Evolutionary conservation across 768 basidiomycete species (phyloP).

Genomic region (Nidularia pulvinata): DNA sequence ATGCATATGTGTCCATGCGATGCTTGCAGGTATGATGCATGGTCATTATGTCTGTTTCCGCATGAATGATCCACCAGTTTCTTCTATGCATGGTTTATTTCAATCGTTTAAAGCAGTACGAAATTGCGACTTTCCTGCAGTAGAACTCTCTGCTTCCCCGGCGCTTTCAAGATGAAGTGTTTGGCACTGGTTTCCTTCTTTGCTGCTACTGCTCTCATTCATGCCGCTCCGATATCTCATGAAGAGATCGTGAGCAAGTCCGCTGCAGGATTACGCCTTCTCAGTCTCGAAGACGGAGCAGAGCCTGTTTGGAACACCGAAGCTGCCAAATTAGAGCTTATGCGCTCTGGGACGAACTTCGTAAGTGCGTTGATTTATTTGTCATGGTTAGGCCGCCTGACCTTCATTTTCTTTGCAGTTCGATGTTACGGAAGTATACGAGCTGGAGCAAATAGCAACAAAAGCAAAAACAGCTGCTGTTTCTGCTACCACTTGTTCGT

Average conservation of each 20-base stretch:
- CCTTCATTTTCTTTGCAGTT: slow-evolving; percentile 20
- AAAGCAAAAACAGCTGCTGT: slow-evolving; percentile 9
- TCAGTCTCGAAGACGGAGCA: slow-evolving; percentile 30
- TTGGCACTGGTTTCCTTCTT: slow-evolving; percentile 12
- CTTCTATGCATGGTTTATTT: too few relatives aligned
- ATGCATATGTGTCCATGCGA: too few relatives aligned
- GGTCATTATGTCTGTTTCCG: not conserved
- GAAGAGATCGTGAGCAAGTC: slow-evolving; percentile 29
- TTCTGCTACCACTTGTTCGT: slow-evolving; percentile 23
- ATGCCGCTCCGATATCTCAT: slow-evolving; percentile 25
- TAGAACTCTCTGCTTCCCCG: too few relatives aligned
- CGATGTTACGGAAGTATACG: slow-evolving; percentile 38
- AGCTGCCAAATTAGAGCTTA: slow-evolving; percentile 30
- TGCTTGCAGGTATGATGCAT: too few relatives aligned
- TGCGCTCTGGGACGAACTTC: slow-evolving; percentile 29
- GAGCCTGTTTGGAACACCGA: slow-evolving; percentile 41
- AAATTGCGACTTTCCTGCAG: too few relatives aligned
- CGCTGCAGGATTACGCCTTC: slow-evolving; percentile 28
- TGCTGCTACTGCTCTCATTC: slow-evolving; percentile 18
- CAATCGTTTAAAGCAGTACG: too few relatives aligned
- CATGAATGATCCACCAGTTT: not conserved
- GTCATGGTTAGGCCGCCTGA: not conserved
- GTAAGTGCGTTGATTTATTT: slow-evolving; percentile 15
- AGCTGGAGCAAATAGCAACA: slow-evolving; percentile 20
- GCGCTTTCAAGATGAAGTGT: slow-evolving; percentile 1